Evolutionary conservation across 2,329 filamentous ascomycete species (phyloP).

Genomic region (Colletotrichum cereale): DNA sequence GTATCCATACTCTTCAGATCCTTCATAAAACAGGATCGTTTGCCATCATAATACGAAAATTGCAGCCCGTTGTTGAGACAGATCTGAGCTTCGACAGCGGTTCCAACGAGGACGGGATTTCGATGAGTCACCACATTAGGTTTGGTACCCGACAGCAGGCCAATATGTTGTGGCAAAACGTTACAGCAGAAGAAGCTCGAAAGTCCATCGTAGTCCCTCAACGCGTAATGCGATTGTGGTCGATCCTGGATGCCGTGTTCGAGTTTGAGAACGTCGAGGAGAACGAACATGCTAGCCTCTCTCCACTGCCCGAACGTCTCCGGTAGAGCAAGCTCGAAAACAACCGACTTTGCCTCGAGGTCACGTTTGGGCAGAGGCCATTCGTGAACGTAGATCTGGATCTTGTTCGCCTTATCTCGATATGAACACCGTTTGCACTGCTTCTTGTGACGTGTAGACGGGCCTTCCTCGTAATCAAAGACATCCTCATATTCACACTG

Average conservation of each 20-base stretch:
- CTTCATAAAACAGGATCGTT: constrained; percentile 31
- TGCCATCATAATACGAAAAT: constrained; percentile 54
- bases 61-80: constrained; percentile 60
- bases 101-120: constrained; percentile 42
- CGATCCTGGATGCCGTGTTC: neutral
- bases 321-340: constrained; percentile 66
- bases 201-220: neutral
- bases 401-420: constrained; percentile 45
- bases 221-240: neutral
- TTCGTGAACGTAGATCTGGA: constrained; percentile 65
- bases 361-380: constrained; percentile 63
- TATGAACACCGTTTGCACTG: constrained; percentile 55
- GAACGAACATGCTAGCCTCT: constrained; percentile 58
- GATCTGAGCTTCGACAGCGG: constrained; percentile 50
- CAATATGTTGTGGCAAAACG: constrained; percentile 38
- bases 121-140: constrained; percentile 53
- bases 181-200: neutral
- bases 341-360: constrained; percentile 53
- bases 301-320: constrained; percentile 60
- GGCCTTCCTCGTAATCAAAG: neutral
- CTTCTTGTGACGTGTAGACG: no score
- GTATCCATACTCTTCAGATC: constrained; percentile 38
- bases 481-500: constrained; percentile 17
- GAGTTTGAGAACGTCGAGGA: constrained; percentile 53
- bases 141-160: constrained; percentile 52